phyloP scores from a whole-genome alignment of 2,329 filamentous ascomycete genomes.

The Ceratocystis diversiconidia region DNA sequence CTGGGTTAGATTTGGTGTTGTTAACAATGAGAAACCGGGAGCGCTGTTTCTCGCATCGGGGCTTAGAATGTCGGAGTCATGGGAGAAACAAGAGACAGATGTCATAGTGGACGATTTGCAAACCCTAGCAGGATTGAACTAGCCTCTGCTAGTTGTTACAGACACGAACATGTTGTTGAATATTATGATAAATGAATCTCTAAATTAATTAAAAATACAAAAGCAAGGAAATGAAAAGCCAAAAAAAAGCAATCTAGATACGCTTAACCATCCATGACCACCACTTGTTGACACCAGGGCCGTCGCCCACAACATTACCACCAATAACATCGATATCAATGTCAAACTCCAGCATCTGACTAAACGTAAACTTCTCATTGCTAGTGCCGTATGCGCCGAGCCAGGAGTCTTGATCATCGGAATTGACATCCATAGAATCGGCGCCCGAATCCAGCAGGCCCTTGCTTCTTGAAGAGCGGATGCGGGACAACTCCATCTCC shows the following conservation, averaged over 20 bases:
- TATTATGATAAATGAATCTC: background rate
- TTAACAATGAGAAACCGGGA: too few species aligned
- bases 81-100: too few species aligned
- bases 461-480: conserved; percentile 63
- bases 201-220: background rate
- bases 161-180: background rate
- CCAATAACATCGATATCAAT: conserved; percentile 63
- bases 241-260: conserved; percentile 27
- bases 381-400: conserved; percentile 62
- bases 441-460: conserved; percentile 70
- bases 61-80: too few species aligned
- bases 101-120: too few species aligned
- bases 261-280: conserved; percentile 78
- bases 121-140: too few species aligned
- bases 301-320: conserved; percentile 54
- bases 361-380: conserved; percentile 58
- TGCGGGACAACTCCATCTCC: conserved; percentile 66
- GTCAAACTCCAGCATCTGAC: conserved; percentile 69
- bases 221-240: background rate
- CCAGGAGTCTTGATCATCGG: conserved; percentile 68
- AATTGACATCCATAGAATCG: conserved; percentile 45
- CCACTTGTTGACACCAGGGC: conserved; percentile 66
- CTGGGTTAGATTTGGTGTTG: background rate
- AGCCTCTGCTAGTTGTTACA: too few species aligned
- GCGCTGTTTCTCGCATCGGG: too few species aligned